These are phyloP conservation scores for Zasmidium cellare DNA, from an alignment of 2,329 filamentous ascomycete species.

Conservation along the genomic window DNA sequence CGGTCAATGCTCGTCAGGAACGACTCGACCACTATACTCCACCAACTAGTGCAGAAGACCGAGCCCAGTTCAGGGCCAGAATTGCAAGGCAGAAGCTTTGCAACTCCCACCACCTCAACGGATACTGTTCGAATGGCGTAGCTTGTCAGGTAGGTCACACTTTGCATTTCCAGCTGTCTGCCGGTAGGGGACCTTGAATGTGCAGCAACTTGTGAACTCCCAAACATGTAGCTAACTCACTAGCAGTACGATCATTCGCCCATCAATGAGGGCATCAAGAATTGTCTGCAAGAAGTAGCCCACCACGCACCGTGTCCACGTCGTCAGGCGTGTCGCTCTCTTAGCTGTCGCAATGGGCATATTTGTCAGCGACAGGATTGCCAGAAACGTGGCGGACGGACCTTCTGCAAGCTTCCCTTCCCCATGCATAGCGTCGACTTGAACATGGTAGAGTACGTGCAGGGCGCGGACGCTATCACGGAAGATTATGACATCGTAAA, in stretches of 20 bases:
- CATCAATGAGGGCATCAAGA: constrained; percentile 40
- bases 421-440: constrained; percentile 18
- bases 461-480: background rate
- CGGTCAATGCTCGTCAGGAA: constrained; percentile 49
- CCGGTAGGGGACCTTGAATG: too few species aligned
- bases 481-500: background rate
- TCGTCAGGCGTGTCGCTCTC: constrained; percentile 43
- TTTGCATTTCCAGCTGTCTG: too few species aligned
- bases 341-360: constrained; percentile 50
- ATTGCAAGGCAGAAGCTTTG: constrained; percentile 47
- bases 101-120: constrained; percentile 48
- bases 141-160: background rate
- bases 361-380: constrained; percentile 41
- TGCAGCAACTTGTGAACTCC: too few species aligned
- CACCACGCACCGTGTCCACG: constrained; percentile 45
- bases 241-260: constrained; percentile 50
- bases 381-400: constrained; percentile 26
- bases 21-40: constrained; percentile 49
- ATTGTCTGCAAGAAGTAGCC: constrained; percentile 48
- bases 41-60: constrained; percentile 39
- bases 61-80: constrained; percentile 41
- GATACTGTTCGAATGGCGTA: constrained; percentile 31
- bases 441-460: constrained; percentile 14
- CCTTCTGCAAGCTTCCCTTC: constrained; percentile 25
- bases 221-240: constrained; percentile 24